Evolutionary conservation across 2,329 filamentous ascomycete genomes (phyloP), one percentile per base, ranked within the genome.

Genomic region (Xylariaceae sp.): DNA sequence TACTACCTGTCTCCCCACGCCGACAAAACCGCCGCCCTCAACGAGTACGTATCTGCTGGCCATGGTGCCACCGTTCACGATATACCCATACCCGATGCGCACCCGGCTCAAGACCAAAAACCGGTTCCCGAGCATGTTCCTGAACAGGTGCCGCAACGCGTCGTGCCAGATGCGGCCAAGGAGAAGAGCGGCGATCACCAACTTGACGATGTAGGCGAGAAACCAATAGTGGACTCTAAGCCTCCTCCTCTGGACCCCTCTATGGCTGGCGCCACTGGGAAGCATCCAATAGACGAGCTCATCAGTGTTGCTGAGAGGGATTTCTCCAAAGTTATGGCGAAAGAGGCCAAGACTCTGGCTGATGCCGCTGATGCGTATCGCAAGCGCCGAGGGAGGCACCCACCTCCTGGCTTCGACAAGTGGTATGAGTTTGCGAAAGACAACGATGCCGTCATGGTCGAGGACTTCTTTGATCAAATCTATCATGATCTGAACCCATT

Each of bases 401-500:
- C 71, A 1, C 71, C 71, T 4, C 71, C 71, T 0, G 69, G 68
- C 3, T 74, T 74, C 49, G 66, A 72, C 36, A 60, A 62, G 34
- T 74, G 71, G 71, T 68, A 68, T 54, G 55, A 62, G 29, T 73
- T 69, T 38, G 72, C 72, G 13, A 54, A 61, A 36, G 56, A 66
- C 22, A 59, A 65, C 33, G 53, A 68, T 19, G 67, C 68, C 32
- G 50, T 72, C 45, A 57, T 73, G 18, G 62, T 73, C 19, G 71
- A 73, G 50, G 63, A 69, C 46, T 71, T 70, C 48, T 77, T 74
- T 45, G 73, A 77, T 46, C 73, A 73, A 52, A 74, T 76, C 38
- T 70, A 75, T 53, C 67, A 75, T 49, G 73, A 77, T 50, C 54
- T 73, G 12, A 58, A 61, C 17, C 75, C 76, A 2, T 78, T 78